Base-by-base conservation (phyloP, 78 protist species). In the Isochrysis galbana region DNA sequence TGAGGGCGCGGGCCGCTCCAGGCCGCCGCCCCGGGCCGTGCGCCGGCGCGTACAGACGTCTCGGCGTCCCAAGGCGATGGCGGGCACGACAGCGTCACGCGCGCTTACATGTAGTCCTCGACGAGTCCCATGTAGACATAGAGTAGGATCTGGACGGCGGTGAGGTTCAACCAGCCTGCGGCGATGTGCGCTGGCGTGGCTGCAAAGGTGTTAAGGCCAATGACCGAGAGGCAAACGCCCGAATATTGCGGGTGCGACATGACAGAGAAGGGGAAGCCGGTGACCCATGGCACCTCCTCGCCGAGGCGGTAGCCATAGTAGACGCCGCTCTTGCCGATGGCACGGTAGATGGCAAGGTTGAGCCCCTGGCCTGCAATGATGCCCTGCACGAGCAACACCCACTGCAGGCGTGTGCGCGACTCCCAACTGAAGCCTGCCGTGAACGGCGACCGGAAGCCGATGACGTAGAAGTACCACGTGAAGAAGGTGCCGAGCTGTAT, bases 311-410 rank as follows among this genome's bases (percentile, higher is more conserved):
- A 36, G 82, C 82, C 82, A 21, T 72, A 72, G 42, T 72, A 72
- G 42, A 72, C 82, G 44, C 82, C 82, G 42, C n/a, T 2, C 82
- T 72, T 72, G 82, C 82, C 82, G 42, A 72, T 72, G 44, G 82
- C 82, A 42, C 82, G 82, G 42, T 72, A 72, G 82, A 72, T 72
- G 82, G 82, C 82, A 25, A 72, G 10, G 82, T 72, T 72, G 44
- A 72, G 42, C 26, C 82, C 82, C 42, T 72, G 82, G 32, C 67
- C 67, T 10, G 19, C 19, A 19, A 54, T 10, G 32, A 54, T 54
- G 67, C 14, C 77, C 21, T 69, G 77, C 34, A 23, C 21, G 77
- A 69, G 77, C 26, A 69, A 4, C 36, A 69, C 77, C 77, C 77
- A 69, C 77, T 69, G 77, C 11, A 69, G 77, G 77, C 77, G 77